Evolutionary conservation across 495 filamentous ascomycete genomes (phyloP), one percentile per base, ranked within the genome.

Genomic region (Penicillium chermesinum): DNA sequence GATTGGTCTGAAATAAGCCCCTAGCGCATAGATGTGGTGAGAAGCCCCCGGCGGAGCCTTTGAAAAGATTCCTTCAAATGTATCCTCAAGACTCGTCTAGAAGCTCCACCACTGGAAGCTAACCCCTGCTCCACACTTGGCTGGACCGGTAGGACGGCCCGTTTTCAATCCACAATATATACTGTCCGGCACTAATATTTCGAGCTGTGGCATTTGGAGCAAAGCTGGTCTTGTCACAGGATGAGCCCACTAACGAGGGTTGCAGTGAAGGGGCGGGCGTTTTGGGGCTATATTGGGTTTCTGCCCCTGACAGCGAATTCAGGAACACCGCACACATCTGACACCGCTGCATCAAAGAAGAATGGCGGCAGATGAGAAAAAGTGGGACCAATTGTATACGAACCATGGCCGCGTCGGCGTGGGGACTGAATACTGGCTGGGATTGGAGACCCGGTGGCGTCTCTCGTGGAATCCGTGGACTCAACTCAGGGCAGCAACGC

Each of bases 391-490:
- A 21, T 37, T 1, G 20, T 35, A 14, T 27, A 44, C 19, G 12
- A 38, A 38, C 44, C 44, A 27, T 46, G 44, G 44, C 20, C 9
- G 7, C 2, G 34, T 4, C 25, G 8, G 14, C 19, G 20, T 38
- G 8, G 19, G 18, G 14, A 46, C 14, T 46, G 27, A 34, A 27
- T 20, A 46, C 18, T 46, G 27, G 44, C 32, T 27, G 18, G 44
- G 44, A 46, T 46, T 46, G 44, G 44, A 37, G 34, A 27, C 25
- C 44, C 44, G 44, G 44, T 46, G 44, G 44, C 44, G 34, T 17
- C 16, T 27, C 8, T 2, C 18, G 3, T 2, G 2, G 3, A 2
- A 44, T 44, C 42, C 42, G 20, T 44, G 42, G 42, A 35, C 12
- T 15, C 1, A 7, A 14, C 12, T 35, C 42, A 44, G 42, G 42